Base-by-base conservation (phyloP, 257 asterid species). In the Przewalskia tangutica region DNA sequence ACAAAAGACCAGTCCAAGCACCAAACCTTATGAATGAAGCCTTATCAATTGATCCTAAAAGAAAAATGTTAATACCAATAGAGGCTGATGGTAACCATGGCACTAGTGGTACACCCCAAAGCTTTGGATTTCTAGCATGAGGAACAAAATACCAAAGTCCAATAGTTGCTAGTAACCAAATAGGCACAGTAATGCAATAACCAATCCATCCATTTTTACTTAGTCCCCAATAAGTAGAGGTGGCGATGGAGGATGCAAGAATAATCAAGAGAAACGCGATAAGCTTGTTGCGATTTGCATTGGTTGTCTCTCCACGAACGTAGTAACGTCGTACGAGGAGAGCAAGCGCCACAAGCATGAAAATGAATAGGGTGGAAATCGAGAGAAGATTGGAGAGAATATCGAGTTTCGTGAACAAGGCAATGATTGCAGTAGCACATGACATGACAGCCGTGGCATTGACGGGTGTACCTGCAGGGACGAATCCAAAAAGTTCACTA, bases 111-210 rank as follows among this genome's bases (percentile, higher is more conserved):
- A 73, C 79, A 23, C 79, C 60, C 79, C 79, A 73, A 1, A 73
- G 79, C 7, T 73, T 73, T 73, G 60, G 79, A 1, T 73, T 73
- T 46, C 42, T 51, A 73, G 79, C 79, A 48, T 48, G 60, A 73
- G 79, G 79, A 3, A 73, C 60, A 73, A 73, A 73, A 73, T 48
- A 73, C 79, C 79, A 48, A 12, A 73, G 79, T 73, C 79, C 79
- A 48, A 13, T 73, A 1, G 79, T 73, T 73, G 79, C 79, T 73
- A 73, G 40, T 73, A 73, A 48, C 79, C 79, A 73, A 48, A 12
- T 48, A 11, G 79, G 79, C 60, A 48, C 11, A 23, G 60, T 73
- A 1, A 73, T 48, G 14, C 60, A 73, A 14, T 73, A 73, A 17
- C 60, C 79, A 1, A 73, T 23, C 79, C 79, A 73, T 23, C 60